Evolutionary conservation across 2,329 filamentous ascomycete genomes (phyloP).

Genomic region (Penicillium hordei): DNA sequence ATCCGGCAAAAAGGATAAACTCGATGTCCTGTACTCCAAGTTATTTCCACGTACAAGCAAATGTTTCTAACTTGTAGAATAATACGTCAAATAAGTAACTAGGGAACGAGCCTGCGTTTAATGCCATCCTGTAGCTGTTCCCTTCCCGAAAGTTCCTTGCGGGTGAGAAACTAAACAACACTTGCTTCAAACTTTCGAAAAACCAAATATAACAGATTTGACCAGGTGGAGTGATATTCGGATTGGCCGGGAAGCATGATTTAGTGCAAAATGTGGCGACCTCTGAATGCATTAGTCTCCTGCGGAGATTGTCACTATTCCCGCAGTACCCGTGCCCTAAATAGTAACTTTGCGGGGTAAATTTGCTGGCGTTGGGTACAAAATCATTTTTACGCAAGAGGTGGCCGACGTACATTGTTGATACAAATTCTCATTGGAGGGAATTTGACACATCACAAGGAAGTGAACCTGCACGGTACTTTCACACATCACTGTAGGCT

Average conservation of each 20-base stretch:
- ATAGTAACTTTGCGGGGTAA: slow-evolving; percentile 4
- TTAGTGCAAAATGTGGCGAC: not conserved
- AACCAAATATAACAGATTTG: not conserved
- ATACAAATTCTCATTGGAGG: not conserved
- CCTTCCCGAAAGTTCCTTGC: too few species aligned
- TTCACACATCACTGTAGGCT: not conserved
- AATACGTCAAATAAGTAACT: not conserved
- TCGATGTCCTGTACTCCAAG: not conserved
- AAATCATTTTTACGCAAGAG: not conserved
- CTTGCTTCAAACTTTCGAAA: not conserved
- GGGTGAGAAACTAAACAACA: not conserved
- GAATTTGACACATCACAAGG: not conserved
- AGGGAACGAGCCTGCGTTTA: not conserved
- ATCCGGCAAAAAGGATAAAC: too few species aligned
- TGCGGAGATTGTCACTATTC: not conserved
- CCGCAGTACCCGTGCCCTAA: not conserved
- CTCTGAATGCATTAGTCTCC: not conserved
- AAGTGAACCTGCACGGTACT: not conserved
- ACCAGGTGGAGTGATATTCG: too few species aligned
- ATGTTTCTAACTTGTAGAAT: too few species aligned
- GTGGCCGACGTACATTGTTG: not conserved
- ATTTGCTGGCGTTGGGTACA: not conserved
- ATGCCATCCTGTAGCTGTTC: not conserved
- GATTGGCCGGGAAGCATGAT: not conserved
- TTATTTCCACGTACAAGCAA: not conserved